Conservation (phyloP, 352 stramenopile genomes). For the Globisporangium yorkense region DNA sequence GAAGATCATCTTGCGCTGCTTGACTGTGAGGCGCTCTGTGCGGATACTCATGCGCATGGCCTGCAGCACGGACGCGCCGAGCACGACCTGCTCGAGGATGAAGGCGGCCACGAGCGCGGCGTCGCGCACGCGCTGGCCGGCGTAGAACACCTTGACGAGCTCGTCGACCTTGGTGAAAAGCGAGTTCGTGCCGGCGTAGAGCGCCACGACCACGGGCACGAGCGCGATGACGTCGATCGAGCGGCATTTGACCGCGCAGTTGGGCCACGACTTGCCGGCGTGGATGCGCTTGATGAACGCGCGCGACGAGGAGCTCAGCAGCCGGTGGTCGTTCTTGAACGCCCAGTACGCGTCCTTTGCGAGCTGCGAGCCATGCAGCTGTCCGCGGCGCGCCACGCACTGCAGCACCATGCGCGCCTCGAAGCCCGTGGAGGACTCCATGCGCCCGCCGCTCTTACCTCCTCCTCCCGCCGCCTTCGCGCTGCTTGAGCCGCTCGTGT, state of each 20-base stretch:
- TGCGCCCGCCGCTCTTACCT: constrained; percentile 16
- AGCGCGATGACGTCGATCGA: constrained; percentile 77
- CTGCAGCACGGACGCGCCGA: constrained; percentile 68
- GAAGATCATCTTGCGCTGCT: constrained; percentile 82
- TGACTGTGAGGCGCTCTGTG: constrained; percentile 68
- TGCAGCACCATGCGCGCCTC: constrained; percentile 71
- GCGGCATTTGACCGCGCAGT: constrained; percentile 70
- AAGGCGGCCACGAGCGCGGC: constrained; percentile 65
- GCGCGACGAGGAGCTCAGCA: constrained; percentile 62
- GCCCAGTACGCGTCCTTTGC: constrained; percentile 80
- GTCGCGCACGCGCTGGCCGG: constrained; percentile 62
- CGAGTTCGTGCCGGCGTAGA: constrained; percentile 74
- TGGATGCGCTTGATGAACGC: constrained; percentile 77
- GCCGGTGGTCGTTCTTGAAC: constrained; percentile 73
- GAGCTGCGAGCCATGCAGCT: constrained; percentile 65
- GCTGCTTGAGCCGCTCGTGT: constrained; percentile 27
- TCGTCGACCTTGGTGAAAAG: constrained; percentile 80
- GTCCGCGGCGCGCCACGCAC: constrained; percentile 58
- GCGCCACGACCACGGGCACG: constrained; percentile 64
- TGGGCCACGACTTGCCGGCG: constrained; percentile 57
- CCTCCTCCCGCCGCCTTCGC: constrained; percentile 7
- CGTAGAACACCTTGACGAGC: constrained; percentile 77
- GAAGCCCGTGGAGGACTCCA: constrained; percentile 78
- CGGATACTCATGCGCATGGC: constrained; percentile 83
- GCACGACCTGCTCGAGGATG: constrained; percentile 74